A percentile compares a stretch with the other conserved stretches of the same genome.
These are phyloP conservation scores for Stemphylium lycopersici DNA, from an alignment of 2,329 filamentous ascomycete genomes.

Conservation along the genomic window DNA sequence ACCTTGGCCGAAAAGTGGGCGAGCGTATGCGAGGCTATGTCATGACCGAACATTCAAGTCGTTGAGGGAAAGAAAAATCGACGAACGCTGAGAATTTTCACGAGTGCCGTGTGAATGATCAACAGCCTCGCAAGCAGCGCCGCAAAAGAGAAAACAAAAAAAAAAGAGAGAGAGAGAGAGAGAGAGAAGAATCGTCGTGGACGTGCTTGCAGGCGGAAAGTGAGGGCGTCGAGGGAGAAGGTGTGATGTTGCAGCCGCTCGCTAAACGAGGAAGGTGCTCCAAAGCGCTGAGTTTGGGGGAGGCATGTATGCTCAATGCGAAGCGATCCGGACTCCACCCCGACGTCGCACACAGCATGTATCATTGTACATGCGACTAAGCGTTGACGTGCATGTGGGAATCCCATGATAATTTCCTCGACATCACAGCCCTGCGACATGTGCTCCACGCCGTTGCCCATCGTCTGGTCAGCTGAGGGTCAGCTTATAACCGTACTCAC, in stretches of 20 bases:
- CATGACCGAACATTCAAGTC: slow-evolving; percentile 9
- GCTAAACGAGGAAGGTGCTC: slow-evolving; percentile 22
- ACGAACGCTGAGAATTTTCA: background rate
- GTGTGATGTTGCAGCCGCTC: slow-evolving; percentile 4
- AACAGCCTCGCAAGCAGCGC: background rate
- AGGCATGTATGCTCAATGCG: slow-evolving; percentile 10
- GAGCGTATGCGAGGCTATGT: slow-evolving; percentile 14
- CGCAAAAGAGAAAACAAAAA: too few species aligned
- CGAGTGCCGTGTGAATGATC: background rate
- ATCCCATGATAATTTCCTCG: background rate
- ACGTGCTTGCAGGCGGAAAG: slow-evolving; percentile 1
- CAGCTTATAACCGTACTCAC: slow-evolving; percentile 23
- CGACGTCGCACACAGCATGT: slow-evolving; percentile 10
- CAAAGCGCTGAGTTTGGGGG: background rate
- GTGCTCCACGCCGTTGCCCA: too few species aligned
- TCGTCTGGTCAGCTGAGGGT: slow-evolving; percentile 6
- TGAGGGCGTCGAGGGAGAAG: background rate
- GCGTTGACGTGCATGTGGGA: slow-evolving; percentile 7
- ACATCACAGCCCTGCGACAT: slow-evolving; percentile 1
- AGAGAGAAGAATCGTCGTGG: background rate
- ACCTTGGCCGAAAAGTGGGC: slow-evolving; percentile 12
- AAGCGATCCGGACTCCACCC: slow-evolving; percentile 17
- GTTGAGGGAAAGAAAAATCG: background rate
- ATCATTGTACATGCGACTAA: background rate
- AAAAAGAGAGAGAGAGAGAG: too few species aligned